Conservation (phyloP, 108 stramenopile species). For the Tribonema minus region DNA sequence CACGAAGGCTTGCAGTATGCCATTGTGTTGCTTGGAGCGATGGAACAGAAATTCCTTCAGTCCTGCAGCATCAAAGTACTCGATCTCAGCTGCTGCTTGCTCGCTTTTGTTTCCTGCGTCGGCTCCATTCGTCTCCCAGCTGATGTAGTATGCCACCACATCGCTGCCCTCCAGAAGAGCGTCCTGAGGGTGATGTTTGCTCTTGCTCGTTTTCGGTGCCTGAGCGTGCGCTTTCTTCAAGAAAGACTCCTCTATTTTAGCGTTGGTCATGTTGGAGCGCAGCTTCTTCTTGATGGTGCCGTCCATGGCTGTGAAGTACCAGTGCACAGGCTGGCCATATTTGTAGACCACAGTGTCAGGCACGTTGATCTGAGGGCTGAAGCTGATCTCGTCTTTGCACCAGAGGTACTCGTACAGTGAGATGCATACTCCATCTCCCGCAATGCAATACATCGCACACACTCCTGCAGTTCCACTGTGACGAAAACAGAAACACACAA, state of each 20-base stretch:
- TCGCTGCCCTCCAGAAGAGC: conserved; percentile 50
- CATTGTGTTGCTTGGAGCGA: conserved; percentile 66
- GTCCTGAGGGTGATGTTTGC: too few relatives aligned
- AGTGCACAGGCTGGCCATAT: conserved; percentile 71
- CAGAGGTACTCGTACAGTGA: conserved; percentile 67
- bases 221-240: conserved; percentile 26
- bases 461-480: too few relatives aligned
- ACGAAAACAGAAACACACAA: too few relatives aligned
- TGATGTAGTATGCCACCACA: conserved; percentile 73
- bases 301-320: conserved; percentile 71
- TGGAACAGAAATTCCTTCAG: conserved; percentile 64
- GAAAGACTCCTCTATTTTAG: conserved; percentile 72
- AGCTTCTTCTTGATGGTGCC: conserved; percentile 71
- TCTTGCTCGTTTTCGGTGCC: too few relatives aligned
- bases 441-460: conserved; percentile 48
- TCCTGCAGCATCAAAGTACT: conserved; percentile 68
- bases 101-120: conserved; percentile 8
- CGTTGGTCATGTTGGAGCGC: conserved; percentile 70
- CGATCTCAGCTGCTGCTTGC: conserved; percentile 59
- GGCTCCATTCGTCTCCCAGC: conserved; percentile 14
- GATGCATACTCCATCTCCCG: conserved; percentile 71
- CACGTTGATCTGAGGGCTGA: conserved; percentile 58
- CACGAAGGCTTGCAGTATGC: conserved; percentile 72
- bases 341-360: conserved; percentile 78
- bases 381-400: conserved; percentile 65